Evolutionary conservation across 345 rosid species (phyloP), one percentile per base, ranked within the genome.

Genomic region (Hibiscus mutabilis): DNA sequence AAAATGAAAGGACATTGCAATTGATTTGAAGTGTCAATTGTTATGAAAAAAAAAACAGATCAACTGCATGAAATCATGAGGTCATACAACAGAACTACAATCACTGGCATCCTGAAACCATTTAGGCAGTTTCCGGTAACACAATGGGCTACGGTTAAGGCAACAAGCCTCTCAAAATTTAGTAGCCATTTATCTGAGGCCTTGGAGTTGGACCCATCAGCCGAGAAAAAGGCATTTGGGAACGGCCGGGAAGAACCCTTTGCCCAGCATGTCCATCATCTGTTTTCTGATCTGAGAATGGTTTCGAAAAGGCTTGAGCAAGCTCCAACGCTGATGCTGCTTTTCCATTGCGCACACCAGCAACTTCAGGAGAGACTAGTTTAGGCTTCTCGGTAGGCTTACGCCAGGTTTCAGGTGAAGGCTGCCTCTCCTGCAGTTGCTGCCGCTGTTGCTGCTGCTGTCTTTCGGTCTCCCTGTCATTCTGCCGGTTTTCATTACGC

Each of bases 351-450:
- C 89, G 86, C 58, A 60, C 1, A 21, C 91, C 86, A 65, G 68
- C 66, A 56, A 77, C 56, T 63, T 89, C 96, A 14, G 82, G 79
- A 62, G 89, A 81, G 56, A 80, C 76, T 0, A 85, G 89, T 79
- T 84, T 92, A 8, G 77, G 76, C 83, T 78, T 81, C 73, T 79
- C 88, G 13, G 77, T 81, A 5, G 86, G 86, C 71, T 88, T 89
- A 70, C 92, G 86, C 94, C 97, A 92, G 31, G 89, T 82, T 77
- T 92, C 94, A 9, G 94, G 97, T 55, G 97, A 92, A 68, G 88
- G 87, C 67, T 78, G 83, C 73, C 96, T 87, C 68, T 82, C 83
- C 69, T 82, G 77, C 5, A 13, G 52, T 4, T 44, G 35, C 6
- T 1, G 35, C 35, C 29, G 46, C 46, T 42, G 46, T 8, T 42